Conservation (phyloP, 1,284 basidiomycete genomes). For the Cutaneotrichosporon sp. region DNA sequence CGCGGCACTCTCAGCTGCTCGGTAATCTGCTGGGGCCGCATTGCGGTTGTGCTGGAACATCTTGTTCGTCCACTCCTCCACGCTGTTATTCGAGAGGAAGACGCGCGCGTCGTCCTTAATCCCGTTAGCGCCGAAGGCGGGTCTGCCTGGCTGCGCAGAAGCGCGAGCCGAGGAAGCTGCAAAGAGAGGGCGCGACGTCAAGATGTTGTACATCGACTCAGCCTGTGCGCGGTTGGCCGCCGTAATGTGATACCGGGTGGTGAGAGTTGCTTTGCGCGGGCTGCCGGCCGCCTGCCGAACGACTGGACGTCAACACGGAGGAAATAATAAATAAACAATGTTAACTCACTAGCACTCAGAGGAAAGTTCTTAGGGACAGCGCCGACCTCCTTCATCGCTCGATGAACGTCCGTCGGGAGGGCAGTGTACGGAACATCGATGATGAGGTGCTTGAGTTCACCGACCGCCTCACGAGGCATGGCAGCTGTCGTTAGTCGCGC, state of each 20-base stretch:
- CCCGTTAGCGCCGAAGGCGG: background rate
- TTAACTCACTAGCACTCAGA: conserved; percentile 22
- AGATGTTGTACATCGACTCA: conserved; percentile 7
- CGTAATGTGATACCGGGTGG: conserved; percentile 23
- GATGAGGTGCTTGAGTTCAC: conserved; percentile 6
- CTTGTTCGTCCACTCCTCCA: conserved; percentile 2
- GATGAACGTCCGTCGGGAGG: conserved; percentile 21
- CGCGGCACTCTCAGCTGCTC: background rate
- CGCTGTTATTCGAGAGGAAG: background rate
- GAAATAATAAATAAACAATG: background rate
- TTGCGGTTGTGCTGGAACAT: background rate
- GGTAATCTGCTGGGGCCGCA: background rate
- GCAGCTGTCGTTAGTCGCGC: background rate
- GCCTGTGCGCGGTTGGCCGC: conserved; percentile 6
- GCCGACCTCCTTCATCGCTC: conserved; percentile 20
- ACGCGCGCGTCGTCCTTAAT: conserved; percentile 1
- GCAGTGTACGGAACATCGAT: conserved; percentile 22
- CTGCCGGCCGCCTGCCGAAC: conserved; percentile 22
- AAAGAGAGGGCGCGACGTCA: conserved; percentile 18
- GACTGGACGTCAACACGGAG: conserved; percentile 13
- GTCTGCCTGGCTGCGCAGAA: background rate
- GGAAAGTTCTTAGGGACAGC: conserved; percentile 24
- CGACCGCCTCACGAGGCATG: background rate
- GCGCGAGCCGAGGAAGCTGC: conserved; percentile 1
- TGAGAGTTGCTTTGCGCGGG: conserved; percentile 15